Base-by-base conservation (phyloP, 192 early-diverging fungal genomes). In the Entomortierella chlamydospora region DNA sequence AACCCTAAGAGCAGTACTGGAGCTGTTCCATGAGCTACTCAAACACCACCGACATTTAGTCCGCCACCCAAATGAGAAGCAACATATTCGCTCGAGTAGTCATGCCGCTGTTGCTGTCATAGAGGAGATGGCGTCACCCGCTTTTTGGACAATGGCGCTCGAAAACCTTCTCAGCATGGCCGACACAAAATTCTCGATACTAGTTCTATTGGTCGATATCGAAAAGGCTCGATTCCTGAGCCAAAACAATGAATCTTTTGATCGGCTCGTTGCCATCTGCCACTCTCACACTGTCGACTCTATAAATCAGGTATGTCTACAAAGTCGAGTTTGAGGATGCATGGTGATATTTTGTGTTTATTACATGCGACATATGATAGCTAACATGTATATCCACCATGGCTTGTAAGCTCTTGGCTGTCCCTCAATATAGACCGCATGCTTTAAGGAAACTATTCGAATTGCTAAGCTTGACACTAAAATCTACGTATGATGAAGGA, bases 31-130 rank as follows among this genome's bases (percentile, higher is more conserved):
- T 15, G 34, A 10, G 7, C 18, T 78, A 0, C 33, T 78, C 22
- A 78, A 78, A 39, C 53, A 78, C 22, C 66, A 70, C n/a, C 60
- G 74, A 25, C 57, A 79, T 64, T 64, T 41, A 56, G 25, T 51
- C 47, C 70, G 70, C 23, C 42, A 31, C 4, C 26, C 20, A 1
- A 13, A 42, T 13, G 12, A 55, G 11, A 25, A 0, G 37, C 22
- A 20, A n/a, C 15, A 30, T 7, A 28, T 18, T 34, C 1, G 15
- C 42, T 41, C 10, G 4, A 28, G 9, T 13, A 37, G 50, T 22
- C 64, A 69, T 61, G 41, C 34, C 6, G 67, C 67, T 6, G 25
- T 17, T 7, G n/a, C 13, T 37, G 17, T 66, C 12, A 0, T 66
- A 0, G 17, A 61, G 25, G 31, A 51, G 37, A 25, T 70, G 28